Percentiles rank a stretch among this genome's conserved stretches.
These are phyloP conservation scores for Xylariaceae sp. DNA, from an alignment of 2,329 filamentous ascomycete genomes.

Conservation along the genomic window DNA sequence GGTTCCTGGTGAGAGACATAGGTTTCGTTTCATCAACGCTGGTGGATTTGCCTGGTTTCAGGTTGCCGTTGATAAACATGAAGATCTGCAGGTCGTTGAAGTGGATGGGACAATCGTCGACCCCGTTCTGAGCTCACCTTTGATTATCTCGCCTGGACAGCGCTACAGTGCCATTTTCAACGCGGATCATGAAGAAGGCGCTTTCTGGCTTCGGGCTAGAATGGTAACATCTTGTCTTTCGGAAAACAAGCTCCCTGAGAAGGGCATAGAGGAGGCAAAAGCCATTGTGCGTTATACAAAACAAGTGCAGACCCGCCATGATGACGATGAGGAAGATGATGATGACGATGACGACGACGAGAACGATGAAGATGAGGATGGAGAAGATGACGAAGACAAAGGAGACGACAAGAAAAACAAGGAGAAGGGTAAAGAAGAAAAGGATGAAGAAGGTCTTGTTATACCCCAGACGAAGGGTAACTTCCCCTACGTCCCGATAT, in stretches of 20 bases:
- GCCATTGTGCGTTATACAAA: constrained; percentile 44
- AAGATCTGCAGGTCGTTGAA: constrained; percentile 51
- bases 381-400: not conserved
- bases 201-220: constrained; percentile 60
- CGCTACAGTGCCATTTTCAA: constrained; percentile 63
- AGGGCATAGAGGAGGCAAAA: constrained; percentile 42
- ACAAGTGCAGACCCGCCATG: constrained; percentile 13
- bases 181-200: constrained; percentile 50
- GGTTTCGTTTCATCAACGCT: constrained; percentile 63
- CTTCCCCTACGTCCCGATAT: constrained; percentile 37
- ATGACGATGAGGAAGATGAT: not conserved
- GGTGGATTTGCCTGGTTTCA: constrained; percentile 69
- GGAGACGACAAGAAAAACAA: constrained; percentile 4
- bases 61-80: constrained; percentile 63
- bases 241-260: constrained; percentile 41
- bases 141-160: constrained; percentile 66
- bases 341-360: constrained; percentile 11
- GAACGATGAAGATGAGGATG: not conserved
- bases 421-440: not conserved
- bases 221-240: constrained; percentile 58
- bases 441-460: constrained; percentile 17
- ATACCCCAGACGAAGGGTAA: constrained; percentile 36
- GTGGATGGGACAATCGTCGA: constrained; percentile 64
- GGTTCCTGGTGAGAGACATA: constrained; percentile 53
- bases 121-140: constrained; percentile 51